phyloP scores from a whole-genome alignment of 2,329 filamentous ascomycete genomes.

The Coniochaeta sp. region DNA sequence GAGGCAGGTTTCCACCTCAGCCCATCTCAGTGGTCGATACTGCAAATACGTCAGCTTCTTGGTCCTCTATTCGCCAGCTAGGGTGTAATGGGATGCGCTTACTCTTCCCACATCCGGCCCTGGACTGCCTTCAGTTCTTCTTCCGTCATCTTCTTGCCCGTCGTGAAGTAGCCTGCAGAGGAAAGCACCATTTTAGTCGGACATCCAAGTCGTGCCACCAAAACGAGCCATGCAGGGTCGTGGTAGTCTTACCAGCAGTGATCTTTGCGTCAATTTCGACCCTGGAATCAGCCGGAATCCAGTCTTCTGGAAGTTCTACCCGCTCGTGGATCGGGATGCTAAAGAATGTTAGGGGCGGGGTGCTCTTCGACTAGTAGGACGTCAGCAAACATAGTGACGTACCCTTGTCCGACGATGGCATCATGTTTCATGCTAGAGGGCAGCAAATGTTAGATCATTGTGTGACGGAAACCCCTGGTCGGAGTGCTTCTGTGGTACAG shows the following conservation, averaged over 20 bases:
- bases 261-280: constrained; percentile 99
- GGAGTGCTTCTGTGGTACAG: background rate
- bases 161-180: constrained; percentile 64
- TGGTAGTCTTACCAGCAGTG: constrained; percentile 62
- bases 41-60: constrained; percentile 18
- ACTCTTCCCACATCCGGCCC: constrained; percentile 87
- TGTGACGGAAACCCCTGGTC: background rate
- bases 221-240: background rate
- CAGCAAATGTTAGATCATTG: constrained; percentile 10
- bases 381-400: constrained; percentile 10
- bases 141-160: constrained; percentile 79
- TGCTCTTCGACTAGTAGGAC: background rate
- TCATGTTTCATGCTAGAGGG: constrained; percentile 74
- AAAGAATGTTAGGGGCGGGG: background rate
- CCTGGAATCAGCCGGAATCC: constrained; percentile 89
- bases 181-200: constrained; percentile 7
- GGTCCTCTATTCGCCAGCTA: constrained; percentile 7
- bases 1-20: background rate
- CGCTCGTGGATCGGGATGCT: constrained; percentile 82
- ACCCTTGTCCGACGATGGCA: constrained; percentile 78
- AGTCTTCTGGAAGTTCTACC: constrained; percentile 83
- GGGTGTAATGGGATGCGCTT: constrained; percentile 22
- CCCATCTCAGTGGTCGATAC: constrained; percentile 16
- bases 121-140: constrained; percentile 81
- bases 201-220: background rate